These are phyloP conservation scores for Apiotrichum sp. DNA, from an alignment of 1,284 basidiomycete genomes.

Conservation along the genomic window DNA sequence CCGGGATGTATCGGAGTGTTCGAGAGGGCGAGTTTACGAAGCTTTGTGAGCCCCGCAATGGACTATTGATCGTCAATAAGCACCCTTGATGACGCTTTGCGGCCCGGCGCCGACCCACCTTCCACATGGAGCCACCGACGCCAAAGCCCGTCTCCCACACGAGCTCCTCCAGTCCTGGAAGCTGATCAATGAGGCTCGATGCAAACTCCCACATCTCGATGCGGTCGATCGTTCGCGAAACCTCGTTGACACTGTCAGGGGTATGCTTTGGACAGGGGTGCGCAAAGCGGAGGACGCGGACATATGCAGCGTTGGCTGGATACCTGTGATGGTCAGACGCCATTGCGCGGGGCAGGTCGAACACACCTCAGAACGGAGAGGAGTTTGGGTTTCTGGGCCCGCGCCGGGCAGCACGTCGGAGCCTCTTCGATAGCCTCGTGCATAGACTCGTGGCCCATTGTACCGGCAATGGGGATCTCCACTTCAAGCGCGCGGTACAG, in stretches of 20 bases:
- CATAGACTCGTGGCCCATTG: not conserved
- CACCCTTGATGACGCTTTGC: not conserved
- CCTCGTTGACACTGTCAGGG: slow-evolving; percentile 5
- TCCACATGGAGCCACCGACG: slow-evolving; percentile 10
- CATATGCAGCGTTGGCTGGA: slow-evolving; percentile 5
- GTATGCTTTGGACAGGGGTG: slow-evolving; percentile 14
- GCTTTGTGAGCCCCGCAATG: slow-evolving; percentile 2
- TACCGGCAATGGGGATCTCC: slow-evolving; percentile 12
- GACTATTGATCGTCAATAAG: not conserved
- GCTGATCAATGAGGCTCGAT: slow-evolving; percentile 4
- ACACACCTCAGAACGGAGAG: slow-evolving; percentile 7
- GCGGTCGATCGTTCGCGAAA: slow-evolving; percentile 8
- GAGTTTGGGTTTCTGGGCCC: slow-evolving; percentile 4
- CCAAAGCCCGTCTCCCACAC: slow-evolving; percentile 19
- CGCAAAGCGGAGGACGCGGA: slow-evolving; percentile 12
- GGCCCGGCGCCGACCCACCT: not conserved
- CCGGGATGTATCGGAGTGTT: slow-evolving; percentile 8
- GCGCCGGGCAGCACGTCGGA: slow-evolving; percentile 8
- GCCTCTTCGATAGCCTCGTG: no score
- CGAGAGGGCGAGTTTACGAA: slow-evolving; percentile 5
- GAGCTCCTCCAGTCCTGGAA: slow-evolving; percentile 7
- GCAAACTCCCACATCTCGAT: slow-evolving; percentile 13
- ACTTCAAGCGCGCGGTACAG: slow-evolving; percentile 13
- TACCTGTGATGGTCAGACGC: not conserved
- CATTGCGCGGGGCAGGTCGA: not conserved